phyloP scores from a whole-genome alignment of 306 rosid species.

The Ceratonia siliqua region DNA sequence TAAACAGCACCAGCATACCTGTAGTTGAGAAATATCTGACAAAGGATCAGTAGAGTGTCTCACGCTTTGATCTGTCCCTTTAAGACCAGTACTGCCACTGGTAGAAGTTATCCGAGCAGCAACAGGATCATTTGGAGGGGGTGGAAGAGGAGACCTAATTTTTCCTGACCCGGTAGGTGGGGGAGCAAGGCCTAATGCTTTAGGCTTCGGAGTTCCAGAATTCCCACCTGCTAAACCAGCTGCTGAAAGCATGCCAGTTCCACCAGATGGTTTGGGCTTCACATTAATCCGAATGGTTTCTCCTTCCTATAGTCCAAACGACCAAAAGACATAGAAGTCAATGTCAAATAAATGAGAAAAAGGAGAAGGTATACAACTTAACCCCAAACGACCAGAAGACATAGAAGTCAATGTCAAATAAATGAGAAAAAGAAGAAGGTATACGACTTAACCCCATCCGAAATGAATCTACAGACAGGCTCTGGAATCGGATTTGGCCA shows the following conservation, averaged over 20 bases:
- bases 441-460: neutral
- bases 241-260: slow-evolving; percentile 97
- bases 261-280: slow-evolving; percentile 75
- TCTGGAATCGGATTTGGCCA: neutral
- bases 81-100: slow-evolving; percentile 33
- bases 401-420: neutral
- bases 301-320: slow-evolving; percentile 67
- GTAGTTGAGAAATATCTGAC: slow-evolving; percentile 88
- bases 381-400: neutral
- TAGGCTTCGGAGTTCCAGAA: slow-evolving; percentile 60
- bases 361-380: neutral
- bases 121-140: slow-evolving; percentile 93
- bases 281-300: slow-evolving; percentile 97
- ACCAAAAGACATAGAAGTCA: slow-evolving; percentile 19
- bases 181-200: slow-evolving; percentile 74
- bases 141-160: slow-evolving; percentile 86
- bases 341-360: slow-evolving; percentile 20
- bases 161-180: slow-evolving; percentile 77
- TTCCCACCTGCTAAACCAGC: slow-evolving; percentile 67
- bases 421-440: slow-evolving; percentile 12
- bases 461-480: neutral
- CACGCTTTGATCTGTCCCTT: slow-evolving; percentile 45
- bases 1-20: slow-evolving; percentile 55
- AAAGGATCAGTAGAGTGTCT: slow-evolving; percentile 58
- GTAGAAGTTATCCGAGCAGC: slow-evolving; percentile 65